Percentiles rank a stretch among this genome's conserved stretches.
Conservation (phyloP, 148 eudicot species). For the Vaccinium myrtillus region DNA sequence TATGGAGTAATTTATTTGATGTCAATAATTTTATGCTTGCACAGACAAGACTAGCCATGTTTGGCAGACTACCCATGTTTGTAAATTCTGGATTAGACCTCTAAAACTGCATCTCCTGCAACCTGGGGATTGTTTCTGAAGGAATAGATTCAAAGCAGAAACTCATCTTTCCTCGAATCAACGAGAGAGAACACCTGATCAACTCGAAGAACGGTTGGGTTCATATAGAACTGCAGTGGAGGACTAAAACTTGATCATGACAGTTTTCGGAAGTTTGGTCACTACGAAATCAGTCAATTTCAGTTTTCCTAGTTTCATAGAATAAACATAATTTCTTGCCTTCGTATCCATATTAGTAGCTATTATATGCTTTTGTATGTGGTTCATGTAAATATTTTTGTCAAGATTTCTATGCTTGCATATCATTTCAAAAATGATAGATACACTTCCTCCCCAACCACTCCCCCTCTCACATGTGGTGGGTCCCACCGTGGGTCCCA, state of each 20-base stretch:
- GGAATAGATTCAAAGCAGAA: too few species aligned
- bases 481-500: too few species aligned
- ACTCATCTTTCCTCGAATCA: conserved; percentile 21
- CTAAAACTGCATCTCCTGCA: too few species aligned
- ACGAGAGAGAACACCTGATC: conserved; percentile 58
- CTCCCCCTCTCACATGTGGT: too few species aligned
- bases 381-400: neutral
- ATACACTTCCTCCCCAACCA: too few species aligned
- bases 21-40: neutral
- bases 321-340: neutral
- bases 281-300: neutral
- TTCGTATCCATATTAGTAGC: neutral
- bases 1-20: neutral
- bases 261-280: neutral
- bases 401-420: neutral
- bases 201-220: conserved; percentile 67
- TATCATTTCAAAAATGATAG: too few species aligned
- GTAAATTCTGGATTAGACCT: neutral
- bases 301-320: neutral
- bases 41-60: neutral
- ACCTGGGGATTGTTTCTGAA: too few species aligned
- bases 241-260: conserved; percentile 36
- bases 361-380: neutral
- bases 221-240: conserved; percentile 73
- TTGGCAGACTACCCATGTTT: neutral